Base-by-base conservation (phyloP, 1,284 basidiomycete species). In the Pseudozyma hubeiensis region DNA sequence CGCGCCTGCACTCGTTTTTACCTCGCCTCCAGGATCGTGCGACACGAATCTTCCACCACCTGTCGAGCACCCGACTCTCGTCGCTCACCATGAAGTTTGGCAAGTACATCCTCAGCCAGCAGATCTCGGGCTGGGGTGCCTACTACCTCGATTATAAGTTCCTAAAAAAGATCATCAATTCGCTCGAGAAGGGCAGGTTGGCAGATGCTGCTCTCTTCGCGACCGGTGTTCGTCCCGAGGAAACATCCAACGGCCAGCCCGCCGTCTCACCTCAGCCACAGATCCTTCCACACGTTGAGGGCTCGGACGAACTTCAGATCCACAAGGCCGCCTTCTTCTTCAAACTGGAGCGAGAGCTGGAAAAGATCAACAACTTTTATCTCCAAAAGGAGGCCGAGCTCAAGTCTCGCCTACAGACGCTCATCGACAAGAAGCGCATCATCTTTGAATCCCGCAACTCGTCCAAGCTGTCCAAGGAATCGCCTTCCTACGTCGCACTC, bases 351-450 rank as follows among this genome's bases (percentile, higher is more conserved):
- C 89, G 97, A 35, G 97, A 99, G 85, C 87, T 99, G 19, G 97
- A 99, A 87, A 99, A 99, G 95, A 98, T 99, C 87, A 99, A 99
- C 86, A 90, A 91, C n/a, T 99, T 99, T 84, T 99, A 99, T 86
- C 89, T 99, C 51, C 93, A 96, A 86, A 97, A 97, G 85, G 97
- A 99, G 85, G 92, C 94, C 11, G 94, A 98, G 79, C 89, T 99
- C 53, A 94, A 93, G 48, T 69, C 83, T 86, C 96, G 69, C 89
- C 90, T 99, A 64, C 91, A 96, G 78, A 97, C 94, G 0, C 88
- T 99, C 16, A 88, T 99, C 48, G 94, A 94, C 39, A 98, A 98
- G 85, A 98, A 98, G 85, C 91, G 96, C 69, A 57, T 67, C 65
- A 65, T 70, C 57, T 70, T 67, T 29, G 58, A 72, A 29, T 60